Conservation (phyloP, 768 basidiomycete genomes). For the Kwoniella mangroviensis region DNA sequence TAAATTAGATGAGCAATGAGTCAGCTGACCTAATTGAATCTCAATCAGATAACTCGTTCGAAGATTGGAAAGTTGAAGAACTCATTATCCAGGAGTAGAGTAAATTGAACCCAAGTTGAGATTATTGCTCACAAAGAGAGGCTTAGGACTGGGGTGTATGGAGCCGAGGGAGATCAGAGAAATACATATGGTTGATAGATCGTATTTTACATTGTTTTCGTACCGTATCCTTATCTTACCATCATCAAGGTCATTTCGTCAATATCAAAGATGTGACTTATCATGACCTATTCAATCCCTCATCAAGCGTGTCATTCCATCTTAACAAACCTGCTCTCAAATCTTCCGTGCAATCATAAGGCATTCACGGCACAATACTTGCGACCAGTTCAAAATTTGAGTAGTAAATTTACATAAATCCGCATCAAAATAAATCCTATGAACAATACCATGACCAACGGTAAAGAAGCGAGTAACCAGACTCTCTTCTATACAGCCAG, state of each 20-base stretch:
- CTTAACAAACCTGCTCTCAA: no score
- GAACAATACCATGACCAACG: background rate
- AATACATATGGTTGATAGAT: background rate
- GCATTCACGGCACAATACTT: no score
- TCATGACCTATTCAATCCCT: no score
- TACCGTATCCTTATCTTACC: background rate
- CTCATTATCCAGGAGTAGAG: slow-evolving; percentile 52
- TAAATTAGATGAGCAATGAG: background rate
- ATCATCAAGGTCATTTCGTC: background rate
- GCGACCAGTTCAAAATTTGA: background rate
- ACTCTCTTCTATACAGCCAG: background rate
- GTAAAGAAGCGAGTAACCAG: background rate
- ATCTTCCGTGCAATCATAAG: no score
- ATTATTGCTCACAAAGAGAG: background rate
- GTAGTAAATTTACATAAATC: background rate
- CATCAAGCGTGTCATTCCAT: no score
- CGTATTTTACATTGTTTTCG: background rate
- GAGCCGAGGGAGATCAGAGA: background rate
- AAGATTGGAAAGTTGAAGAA: slow-evolving; percentile 59
- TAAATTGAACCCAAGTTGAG: no score
- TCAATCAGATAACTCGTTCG: slow-evolving; percentile 53
- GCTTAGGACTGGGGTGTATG: background rate
- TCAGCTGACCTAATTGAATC: background rate
- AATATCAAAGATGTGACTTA: background rate
- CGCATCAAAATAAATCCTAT: background rate